Evolutionary conservation across 2,329 filamentous ascomycete species (phyloP), one percentile per base, ranked within the genome.

Genomic region (Penicillium sp.): DNA sequence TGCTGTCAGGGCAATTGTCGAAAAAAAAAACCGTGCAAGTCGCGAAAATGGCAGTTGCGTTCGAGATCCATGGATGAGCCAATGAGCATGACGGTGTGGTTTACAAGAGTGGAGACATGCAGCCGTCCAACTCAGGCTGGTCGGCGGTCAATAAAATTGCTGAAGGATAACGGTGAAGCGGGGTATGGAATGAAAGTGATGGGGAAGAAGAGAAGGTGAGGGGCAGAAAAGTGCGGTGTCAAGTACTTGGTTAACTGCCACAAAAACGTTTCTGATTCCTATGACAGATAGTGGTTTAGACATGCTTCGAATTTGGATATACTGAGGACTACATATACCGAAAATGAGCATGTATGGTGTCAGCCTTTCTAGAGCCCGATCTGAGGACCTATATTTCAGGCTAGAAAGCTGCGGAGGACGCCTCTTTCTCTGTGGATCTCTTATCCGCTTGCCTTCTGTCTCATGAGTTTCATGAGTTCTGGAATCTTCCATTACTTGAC

Each of bases 31-130:
- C 15, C 21, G 44, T 51, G 38, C 42, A 38, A 16, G 34, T 48
- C 42, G 55, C 42, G 52, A 52, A 57, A 56, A 56, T 56, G 44
- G 45, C 44, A 56, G 51, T 44, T 57, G 47, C 50, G 53, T 47
- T 50, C 26, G 39, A 36, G 45, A 54, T 54, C 34, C 48, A 24
- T 45, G 12, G 44, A 53, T 49, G 41, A 33, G 45, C 59, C 54
- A 63, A 63, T 59, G 52, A 60, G 7, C 3, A 15, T 39, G 42
- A 18, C 33, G 42, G 44, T 49, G 53, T 50, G 39, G 50, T 41
- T 18, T 28, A 10, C 10, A 24, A 39, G n/a, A 43, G 53, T 47
- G 43, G 51, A 42, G 47, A 42, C 33, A 31, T 43, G 34, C 13
- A 18, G 39, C 44, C 26, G 34, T 15, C 18, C 21, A 28, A 36